A percentile compares a stretch with the other conserved stretches of the same genome.
These are phyloP conservation scores for Fraxinus floribunda DNA, from an alignment of 305 asterid species.

Conservation along the genomic window DNA sequence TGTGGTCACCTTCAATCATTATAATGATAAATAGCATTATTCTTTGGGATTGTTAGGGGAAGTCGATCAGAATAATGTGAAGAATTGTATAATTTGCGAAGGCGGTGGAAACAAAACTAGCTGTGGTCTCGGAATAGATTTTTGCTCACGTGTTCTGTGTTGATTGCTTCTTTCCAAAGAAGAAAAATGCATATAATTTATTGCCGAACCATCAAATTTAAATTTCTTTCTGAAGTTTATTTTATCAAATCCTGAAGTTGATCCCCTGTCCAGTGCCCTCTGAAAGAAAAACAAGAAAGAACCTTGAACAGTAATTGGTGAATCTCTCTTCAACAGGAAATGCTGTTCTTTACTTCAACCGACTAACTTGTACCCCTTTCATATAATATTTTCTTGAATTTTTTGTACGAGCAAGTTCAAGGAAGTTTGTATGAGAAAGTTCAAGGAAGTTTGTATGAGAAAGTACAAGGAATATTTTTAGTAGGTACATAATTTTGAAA, in stretches of 20 bases:
- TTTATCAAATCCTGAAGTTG: background rate
- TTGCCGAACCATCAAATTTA: background rate
- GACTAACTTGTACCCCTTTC: background rate
- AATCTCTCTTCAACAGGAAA: background rate
- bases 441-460: background rate
- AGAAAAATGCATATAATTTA: background rate
- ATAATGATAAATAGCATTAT: background rate
- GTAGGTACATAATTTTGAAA: background rate
- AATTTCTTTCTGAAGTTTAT: background rate
- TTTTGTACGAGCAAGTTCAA: background rate
- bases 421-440: background rate
- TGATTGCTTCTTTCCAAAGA: background rate
- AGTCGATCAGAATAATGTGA: background rate
- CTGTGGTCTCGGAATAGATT: background rate
- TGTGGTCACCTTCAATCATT: no score
- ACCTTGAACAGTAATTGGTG: background rate
- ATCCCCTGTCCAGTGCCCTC: background rate
- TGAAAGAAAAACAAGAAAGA: background rate
- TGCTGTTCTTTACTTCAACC: background rate
- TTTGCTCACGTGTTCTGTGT: background rate
- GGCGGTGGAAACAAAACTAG: background rate
- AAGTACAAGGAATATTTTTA: background rate
- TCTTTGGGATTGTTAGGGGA: constrained; percentile 5
- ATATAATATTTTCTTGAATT: background rate
- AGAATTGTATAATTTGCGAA: background rate